These are phyloP conservation scores for Mycena citricolor DNA, from an alignment of 1,284 basidiomycete genomes.

Conservation along the genomic window DNA sequence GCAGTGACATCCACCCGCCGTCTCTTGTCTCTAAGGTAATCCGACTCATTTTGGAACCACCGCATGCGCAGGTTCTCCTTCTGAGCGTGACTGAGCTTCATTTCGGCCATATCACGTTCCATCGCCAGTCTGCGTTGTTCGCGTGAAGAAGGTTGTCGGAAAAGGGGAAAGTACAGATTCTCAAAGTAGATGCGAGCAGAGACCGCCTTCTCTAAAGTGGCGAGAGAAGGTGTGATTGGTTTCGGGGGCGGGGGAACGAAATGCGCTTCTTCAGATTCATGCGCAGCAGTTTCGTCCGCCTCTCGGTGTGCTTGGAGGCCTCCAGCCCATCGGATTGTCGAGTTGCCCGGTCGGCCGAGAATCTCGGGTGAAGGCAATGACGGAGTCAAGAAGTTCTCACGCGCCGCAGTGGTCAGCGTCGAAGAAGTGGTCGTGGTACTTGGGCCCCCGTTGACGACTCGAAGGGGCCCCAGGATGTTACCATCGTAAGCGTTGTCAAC, in stretches of 20 bases:
- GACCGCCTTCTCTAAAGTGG: slow-evolving; percentile 91
- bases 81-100: slow-evolving; percentile 69
- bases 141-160: slow-evolving; percentile 80
- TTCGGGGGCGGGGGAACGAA: slow-evolving; percentile 43
- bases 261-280: slow-evolving; percentile 13
- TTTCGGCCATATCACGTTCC: slow-evolving; percentile 81
- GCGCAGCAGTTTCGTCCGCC: slow-evolving; percentile 42
- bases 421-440: slow-evolving; percentile 57
- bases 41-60: slow-evolving; percentile 87
- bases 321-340: slow-evolving; percentile 59
- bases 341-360: slow-evolving; percentile 57
- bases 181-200: slow-evolving; percentile 95
- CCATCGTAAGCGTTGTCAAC: slow-evolving; percentile 43
- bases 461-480: slow-evolving; percentile 52
- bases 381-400: slow-evolving; percentile 58
- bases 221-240: slow-evolving; percentile 77
- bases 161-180: slow-evolving; percentile 90
- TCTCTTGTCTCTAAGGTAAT: slow-evolving; percentile 83
- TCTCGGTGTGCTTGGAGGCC: slow-evolving; percentile 63
- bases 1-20: slow-evolving; percentile 81
- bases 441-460: slow-evolving; percentile 82
- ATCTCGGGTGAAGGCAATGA: slow-evolving; percentile 49
- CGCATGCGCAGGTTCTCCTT: slow-evolving; percentile 73
- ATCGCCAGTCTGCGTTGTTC: slow-evolving; percentile 84
- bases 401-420: slow-evolving; percentile 66